Percentiles rank a stretch among this genome's conserved stretches.
These are phyloP conservation scores for Alternaria tenuissima DNA, from an alignment of 2,329 filamentous ascomycete genomes.

Conservation along the genomic window DNA sequence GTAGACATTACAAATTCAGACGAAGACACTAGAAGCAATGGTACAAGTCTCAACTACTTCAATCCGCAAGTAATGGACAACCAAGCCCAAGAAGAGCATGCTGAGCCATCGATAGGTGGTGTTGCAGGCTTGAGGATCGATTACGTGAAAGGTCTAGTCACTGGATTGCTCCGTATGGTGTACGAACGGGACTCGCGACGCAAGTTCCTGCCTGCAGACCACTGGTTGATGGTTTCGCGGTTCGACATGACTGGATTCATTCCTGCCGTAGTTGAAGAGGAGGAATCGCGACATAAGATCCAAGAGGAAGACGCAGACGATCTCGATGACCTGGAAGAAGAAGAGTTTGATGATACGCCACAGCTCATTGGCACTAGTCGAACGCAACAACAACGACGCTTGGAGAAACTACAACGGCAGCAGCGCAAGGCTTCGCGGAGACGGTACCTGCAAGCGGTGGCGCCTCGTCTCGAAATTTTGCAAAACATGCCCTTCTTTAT, in stretches of 20 bases:
- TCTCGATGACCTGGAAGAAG: constrained; percentile 53
- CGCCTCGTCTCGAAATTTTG: constrained; percentile 86
- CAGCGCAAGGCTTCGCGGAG: constrained; percentile 73
- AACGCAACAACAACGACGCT: constrained; percentile 67
- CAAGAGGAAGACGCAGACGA: constrained; percentile 69
- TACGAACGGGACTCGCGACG: constrained; percentile 93
- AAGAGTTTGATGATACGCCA: constrained; percentile 48
- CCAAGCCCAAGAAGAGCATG: constrained; percentile 39
- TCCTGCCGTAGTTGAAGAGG: constrained; percentile 83
- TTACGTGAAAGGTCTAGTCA: constrained; percentile 81
- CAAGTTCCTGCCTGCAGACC: constrained; percentile 79
- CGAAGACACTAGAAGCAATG: constrained; percentile 57
- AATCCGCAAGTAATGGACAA: constrained; percentile 30
- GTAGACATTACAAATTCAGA: constrained; percentile 65
- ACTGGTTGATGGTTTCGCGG: constrained; percentile 91
- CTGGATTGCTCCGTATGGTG: constrained; percentile 81
- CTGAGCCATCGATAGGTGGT: constrained; percentile 62
- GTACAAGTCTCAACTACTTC: constrained; percentile 55
- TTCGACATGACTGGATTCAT: constrained; percentile 93
- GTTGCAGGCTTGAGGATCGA: constrained; percentile 77
- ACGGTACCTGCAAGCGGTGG: constrained; percentile 78
- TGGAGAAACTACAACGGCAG: constrained; percentile 69
- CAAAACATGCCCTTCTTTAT: constrained; percentile 98
- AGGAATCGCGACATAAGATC: constrained; percentile 76
- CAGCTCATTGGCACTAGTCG: constrained; percentile 64